Evolutionary conservation across 2,329 filamentous ascomycete genomes (phyloP), one percentile per base, ranked within the genome.

Genomic region (Colletotrichum simmondsii): DNA sequence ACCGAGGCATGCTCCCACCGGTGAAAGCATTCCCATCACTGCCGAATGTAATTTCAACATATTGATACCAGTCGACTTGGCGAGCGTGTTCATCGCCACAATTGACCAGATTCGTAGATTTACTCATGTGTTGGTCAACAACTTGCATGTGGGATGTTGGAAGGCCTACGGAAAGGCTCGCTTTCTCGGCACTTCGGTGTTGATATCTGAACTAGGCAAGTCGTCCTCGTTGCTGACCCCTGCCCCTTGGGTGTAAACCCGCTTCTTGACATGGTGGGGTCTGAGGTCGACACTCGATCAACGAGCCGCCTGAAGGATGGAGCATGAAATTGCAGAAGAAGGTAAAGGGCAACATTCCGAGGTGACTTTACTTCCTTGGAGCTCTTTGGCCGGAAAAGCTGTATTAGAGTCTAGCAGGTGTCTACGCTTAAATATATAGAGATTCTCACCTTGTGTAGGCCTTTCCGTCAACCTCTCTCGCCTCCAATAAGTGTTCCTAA

Each of bases 121-220:
- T 58, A 37, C 49, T 64, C 35, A 68, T 22, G 37, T 63, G 59
- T 64, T 68, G 59, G 59, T 64, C 59, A 68, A 64, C 59, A 19
- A 5, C n/a, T 22, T 53, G 65, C 59, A 52, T 28, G 10, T 46
- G 32, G 32, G 52, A 4, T 22, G 66, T 57, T n/a, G 19, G 26
- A 49, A 19, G 32, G 59, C 16, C 49, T 24, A 30, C 14, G 49
- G 12, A 59, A 32, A 30, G 16, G 22, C 16, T 68, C 14, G 30
- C 26, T 49, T 28, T 63, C 49, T 69, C 35, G 66, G 66, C 52
- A n/a, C n/a, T 16, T 64, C 66, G 66, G 66, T 69, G 66, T 24
- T 57, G 52, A 35, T 60, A 58, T 58, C 66, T 60, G n/a, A 57
- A 37, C 57, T 24, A 60, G 59, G 66, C n/a, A 64, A 69, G 37